Evolutionary conservation across 108 stramenopile species (phyloP), one percentile per base, ranked within the genome.

Genomic region (Epithemia pelagica): DNA sequence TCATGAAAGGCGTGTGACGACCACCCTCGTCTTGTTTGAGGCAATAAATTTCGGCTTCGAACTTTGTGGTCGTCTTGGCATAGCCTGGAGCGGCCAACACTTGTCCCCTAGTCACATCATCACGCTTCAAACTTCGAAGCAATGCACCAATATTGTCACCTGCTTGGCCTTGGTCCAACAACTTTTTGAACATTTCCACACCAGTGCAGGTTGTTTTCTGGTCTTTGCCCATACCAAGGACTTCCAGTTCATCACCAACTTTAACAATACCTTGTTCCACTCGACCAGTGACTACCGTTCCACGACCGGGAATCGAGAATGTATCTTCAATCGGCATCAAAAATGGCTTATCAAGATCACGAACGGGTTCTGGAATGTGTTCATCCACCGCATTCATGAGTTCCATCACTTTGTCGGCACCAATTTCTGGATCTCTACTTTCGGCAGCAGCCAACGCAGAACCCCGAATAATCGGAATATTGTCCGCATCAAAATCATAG

Each of bases 121-220:
- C 97, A 59, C 99, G 78, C 82, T 98, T 98, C 69, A 97, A 67
- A 60, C 96, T 95, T 61, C 99, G 96, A 15, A 98, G 77, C 57
- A 99, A 79, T 18, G 90, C 89, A 23, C 99, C 99, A 68, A 98
- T 88, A 77, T 99, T 99, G 81, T 99, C 99, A 30, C 99, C 99
- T 3, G 99, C 99, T 90, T 88, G 82, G 52, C 97, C 97, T 46
- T 86, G 85, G 65, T 97, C 97, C 61, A 99, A 77, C 53, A 91
- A 54, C 86, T 98, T 98, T 66, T 95, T 94, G 95, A 98, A 98
- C 99, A 99, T 99, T 68, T 99, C 99, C 15, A 99, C 97, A 62
- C 99, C 99, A 55, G 97, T 98, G 72, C 92, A 94, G 25, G 90
- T 96, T 30, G 97, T 96, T 80, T 94, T 95, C 55, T 61, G 53